Conservation (phyloP, 345 rosid genomes). For the Lepidium sativum region DNA sequence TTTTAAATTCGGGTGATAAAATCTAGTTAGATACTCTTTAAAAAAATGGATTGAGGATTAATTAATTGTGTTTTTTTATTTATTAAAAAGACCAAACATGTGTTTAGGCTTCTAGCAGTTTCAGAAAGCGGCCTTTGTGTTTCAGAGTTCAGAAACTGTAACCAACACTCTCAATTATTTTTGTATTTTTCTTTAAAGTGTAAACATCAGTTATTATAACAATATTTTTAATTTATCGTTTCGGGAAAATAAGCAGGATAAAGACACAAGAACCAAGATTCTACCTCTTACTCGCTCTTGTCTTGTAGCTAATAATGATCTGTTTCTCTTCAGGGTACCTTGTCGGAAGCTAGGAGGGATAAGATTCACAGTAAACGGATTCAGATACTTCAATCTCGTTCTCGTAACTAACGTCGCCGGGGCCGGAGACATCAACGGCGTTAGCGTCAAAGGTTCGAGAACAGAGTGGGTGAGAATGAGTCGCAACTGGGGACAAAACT, state of each 20-base stretch:
- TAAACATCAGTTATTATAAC: not conserved
- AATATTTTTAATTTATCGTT: constrained; percentile 8
- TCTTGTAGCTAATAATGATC: constrained; percentile 9
- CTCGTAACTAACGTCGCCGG: constrained; percentile 89
- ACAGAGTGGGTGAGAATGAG: constrained; percentile 84
- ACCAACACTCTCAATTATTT: constrained; percentile 9
- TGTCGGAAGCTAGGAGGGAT: constrained; percentile 92
- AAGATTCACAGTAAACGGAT: constrained; percentile 84
- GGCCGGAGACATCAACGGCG: constrained; percentile 73
- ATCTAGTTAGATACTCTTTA: no score
- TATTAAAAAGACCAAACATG: not conserved
- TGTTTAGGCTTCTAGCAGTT: constrained; percentile 2
- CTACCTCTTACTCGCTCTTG: not conserved
- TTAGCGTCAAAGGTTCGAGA: constrained; percentile 62
- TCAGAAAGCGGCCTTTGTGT: not conserved
- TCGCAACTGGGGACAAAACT: constrained; percentile 98
- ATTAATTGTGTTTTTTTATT: no score
- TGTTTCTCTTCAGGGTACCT: constrained; percentile 46
- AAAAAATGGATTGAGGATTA: no score
- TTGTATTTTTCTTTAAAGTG: not conserved
- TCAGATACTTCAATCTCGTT: constrained; percentile 93
- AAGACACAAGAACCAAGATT: not conserved
- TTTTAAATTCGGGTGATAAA: no score
- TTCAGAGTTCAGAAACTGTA: constrained; percentile 8
- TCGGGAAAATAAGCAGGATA: constrained; percentile 20